phyloP scores from a whole-genome alignment of 257 asterid species.

The Plectranthus barbatus region DNA sequence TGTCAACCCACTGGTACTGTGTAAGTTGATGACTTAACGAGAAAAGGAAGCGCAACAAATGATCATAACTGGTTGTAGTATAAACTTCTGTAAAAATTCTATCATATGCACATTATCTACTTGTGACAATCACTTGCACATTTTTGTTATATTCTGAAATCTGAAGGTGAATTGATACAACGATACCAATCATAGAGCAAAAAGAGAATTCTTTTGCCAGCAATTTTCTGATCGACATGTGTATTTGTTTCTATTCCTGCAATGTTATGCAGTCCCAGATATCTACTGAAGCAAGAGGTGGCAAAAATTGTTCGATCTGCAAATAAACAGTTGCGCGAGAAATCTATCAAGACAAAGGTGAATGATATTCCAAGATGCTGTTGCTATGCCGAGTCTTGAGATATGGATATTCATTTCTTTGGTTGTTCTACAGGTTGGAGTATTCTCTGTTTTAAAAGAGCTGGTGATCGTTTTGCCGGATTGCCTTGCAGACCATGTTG shows the following conservation, averaged over 20 bases:
- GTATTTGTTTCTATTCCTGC: slow-evolving; percentile 4
- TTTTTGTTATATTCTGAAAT: not conserved
- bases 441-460: slow-evolving; percentile 88
- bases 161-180: not conserved
- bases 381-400: slow-evolving; percentile 1
- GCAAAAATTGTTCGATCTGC: slow-evolving; percentile 91
- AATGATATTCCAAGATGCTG: not conserved
- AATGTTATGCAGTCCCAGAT: slow-evolving; percentile 68
- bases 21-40: no score
- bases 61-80: not conserved
- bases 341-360: slow-evolving; percentile 95
- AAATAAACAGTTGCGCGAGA: slow-evolving; percentile 88
- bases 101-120: not conserved
- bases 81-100: not conserved
- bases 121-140: not conserved
- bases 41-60: no score
- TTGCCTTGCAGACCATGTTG: slow-evolving; percentile 97
- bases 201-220: slow-evolving; percentile 8
- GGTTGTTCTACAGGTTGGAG: slow-evolving; percentile 71
- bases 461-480: slow-evolving; percentile 93
- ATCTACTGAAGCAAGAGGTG: slow-evolving; percentile 92
- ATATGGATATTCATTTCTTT: slow-evolving; percentile 4
- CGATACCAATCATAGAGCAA: not conserved
- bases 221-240: not conserved
- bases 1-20: not conserved